Evolutionary conservation across 2,329 filamentous ascomycete genomes (phyloP).

Genomic region (Pochonia chlamydosporia): DNA sequence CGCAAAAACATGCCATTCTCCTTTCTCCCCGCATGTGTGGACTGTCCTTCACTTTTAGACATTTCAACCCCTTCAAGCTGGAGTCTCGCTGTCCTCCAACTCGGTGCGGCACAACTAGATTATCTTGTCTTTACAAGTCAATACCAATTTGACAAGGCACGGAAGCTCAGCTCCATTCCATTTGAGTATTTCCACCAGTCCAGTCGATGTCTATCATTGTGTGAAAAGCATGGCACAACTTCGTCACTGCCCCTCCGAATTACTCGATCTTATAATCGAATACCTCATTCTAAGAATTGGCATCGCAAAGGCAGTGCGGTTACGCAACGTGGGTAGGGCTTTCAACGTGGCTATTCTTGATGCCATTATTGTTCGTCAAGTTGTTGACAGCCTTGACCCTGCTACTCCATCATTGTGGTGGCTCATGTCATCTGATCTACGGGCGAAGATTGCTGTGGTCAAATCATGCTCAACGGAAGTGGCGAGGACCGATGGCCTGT

Average conservation of each 20-base stretch:
- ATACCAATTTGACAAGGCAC: too few relatives aligned
- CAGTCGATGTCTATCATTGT: too few relatives aligned
- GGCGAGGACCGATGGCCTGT: neutral
- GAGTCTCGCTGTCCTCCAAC: too few relatives aligned
- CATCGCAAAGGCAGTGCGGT: neutral
- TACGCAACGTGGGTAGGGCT: neutral
- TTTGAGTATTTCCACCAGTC: too few relatives aligned
- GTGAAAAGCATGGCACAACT: neutral
- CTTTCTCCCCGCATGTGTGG: too few relatives aligned
- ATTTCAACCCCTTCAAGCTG: too few relatives aligned
- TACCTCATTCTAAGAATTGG: conserved; percentile 1
- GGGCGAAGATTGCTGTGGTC: neutral
- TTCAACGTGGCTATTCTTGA: neutral
- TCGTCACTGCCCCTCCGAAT: neutral
- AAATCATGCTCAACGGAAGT: neutral
- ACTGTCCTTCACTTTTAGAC: too few relatives aligned
- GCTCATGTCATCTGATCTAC: neutral
- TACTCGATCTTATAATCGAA: conserved; percentile 1
- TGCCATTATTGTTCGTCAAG: neutral
- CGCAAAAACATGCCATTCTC: too few relatives aligned
- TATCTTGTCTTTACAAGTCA: too few relatives aligned
- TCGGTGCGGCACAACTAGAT: too few relatives aligned
- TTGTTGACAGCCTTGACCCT: neutral
- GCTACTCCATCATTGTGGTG: too few relatives aligned
- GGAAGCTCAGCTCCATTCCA: too few relatives aligned